Percentiles rank a stretch among this genome's conserved stretches.
phyloP scores from a whole-genome alignment of 768 basidiomycete genomes.

The Macrolepiota fuliginosa region DNA sequence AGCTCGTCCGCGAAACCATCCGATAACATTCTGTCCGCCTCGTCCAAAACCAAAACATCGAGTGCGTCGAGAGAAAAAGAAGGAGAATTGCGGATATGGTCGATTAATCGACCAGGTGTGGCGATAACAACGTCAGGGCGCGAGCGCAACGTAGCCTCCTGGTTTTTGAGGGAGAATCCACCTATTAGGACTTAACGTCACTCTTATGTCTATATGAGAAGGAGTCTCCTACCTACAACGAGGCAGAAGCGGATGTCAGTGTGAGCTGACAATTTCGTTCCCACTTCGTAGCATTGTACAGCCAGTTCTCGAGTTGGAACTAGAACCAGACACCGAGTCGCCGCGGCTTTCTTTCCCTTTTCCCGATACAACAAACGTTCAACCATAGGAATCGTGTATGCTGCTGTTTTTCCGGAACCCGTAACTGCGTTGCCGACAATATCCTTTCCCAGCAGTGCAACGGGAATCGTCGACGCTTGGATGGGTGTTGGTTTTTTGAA shows the following conservation, averaged over 20 bases:
- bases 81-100: slow-evolving; percentile 94
- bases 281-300: slow-evolving; percentile 94
- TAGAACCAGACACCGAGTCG: slow-evolving; percentile 86
- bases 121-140: slow-evolving; percentile 95
- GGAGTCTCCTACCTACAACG: slow-evolving; percentile 71
- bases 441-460: slow-evolving; percentile 92
- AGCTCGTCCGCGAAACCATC: slow-evolving; percentile 96
- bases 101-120: slow-evolving; percentile 96
- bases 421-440: slow-evolving; percentile 95
- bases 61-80: slow-evolving; percentile 90
- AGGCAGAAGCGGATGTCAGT: slow-evolving; percentile 91
- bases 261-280: slow-evolving; percentile 77
- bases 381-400: slow-evolving; percentile 91
- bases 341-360: slow-evolving; percentile 81
- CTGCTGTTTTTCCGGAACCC: slow-evolving; percentile 97
- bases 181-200: slow-evolving; percentile 42
- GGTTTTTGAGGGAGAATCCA: slow-evolving; percentile 90
- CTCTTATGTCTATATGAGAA: slow-evolving; percentile 1
- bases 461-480: slow-evolving; percentile 90
- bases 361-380: slow-evolving; percentile 93
- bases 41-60: slow-evolving; percentile 93
- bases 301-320: slow-evolving; percentile 96
- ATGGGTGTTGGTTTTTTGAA: slow-evolving; percentile 92
- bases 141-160: slow-evolving; percentile 80
- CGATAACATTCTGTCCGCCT: slow-evolving; percentile 96